Base-by-base conservation (phyloP, 2,329 filamentous ascomycete species). In the Sarocladium oryzae region DNA sequence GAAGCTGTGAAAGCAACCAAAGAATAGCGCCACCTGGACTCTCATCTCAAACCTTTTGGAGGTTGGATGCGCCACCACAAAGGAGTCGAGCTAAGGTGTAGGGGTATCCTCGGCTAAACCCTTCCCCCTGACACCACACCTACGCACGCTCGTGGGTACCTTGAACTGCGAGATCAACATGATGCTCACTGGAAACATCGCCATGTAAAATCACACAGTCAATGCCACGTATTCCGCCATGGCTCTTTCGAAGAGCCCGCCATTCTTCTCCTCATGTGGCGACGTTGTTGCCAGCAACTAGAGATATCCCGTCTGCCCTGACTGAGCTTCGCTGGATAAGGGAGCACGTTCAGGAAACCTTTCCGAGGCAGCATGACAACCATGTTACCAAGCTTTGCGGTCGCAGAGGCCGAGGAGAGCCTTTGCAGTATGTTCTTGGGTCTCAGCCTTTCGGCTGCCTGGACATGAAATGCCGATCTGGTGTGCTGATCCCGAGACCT, bases 391-490 rank as follows among this genome's bases (percentile, higher is more conserved):
- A 60, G 1, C 64, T 84, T 6, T 81, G 78, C 55, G 65, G 64
- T 3, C 66, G 70, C 46, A 71, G 82, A 30, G 73, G 76, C 8
- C 67, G 64, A 8, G 89, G 89, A 1, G 79, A 84, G 53, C 93
- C 93, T 1, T 69, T 99, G 30, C 93, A 97, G 66, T 97, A 97
- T 63, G 77, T 97, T 20, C 72, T 99, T 1, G 90, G 90, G 3
- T 84, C 84, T 4, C 90, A 96, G 65, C 93, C 86, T 2, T 97
- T 99, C 68, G 92, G 91, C 1, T 71, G 81, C 4, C 69, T 97
- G 15, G 86, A 96, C 37, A 86, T 99, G 41, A 69, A 77, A 51
- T 96, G 91, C 62, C 74, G 73, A 24, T 79, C 75, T 10, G 88
- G 88, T 2, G 91, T 97, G 4, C 72, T 99, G 52, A 95, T 97